Percentiles rank a stretch among this genome's conserved stretches.
These are phyloP conservation scores for Fraxinus sp. DNA, from an alignment of 305 asterid species.

Conservation along the genomic window DNA sequence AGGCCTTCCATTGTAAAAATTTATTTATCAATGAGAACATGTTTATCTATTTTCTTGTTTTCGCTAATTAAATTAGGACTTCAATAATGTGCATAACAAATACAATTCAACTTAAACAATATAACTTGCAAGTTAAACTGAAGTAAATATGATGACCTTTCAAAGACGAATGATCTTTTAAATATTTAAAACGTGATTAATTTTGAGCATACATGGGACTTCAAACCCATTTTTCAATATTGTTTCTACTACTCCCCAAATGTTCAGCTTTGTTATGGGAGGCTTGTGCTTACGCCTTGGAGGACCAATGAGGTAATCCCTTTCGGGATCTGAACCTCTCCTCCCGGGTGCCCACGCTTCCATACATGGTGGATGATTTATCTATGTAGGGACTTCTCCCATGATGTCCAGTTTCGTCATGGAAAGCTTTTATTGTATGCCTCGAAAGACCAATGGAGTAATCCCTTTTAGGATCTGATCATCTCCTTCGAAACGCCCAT, in stretches of 20 bases:
- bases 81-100: neutral
- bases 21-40: neutral
- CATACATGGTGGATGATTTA: neutral
- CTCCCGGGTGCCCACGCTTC: neutral
- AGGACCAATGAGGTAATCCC: neutral
- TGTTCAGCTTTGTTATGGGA: neutral
- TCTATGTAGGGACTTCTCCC: neutral
- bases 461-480: too few relatives aligned
- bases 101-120: neutral
- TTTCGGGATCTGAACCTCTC: neutral
- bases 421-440: neutral
- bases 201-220: neutral
- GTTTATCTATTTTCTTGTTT: neutral
- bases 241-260: too few relatives aligned
- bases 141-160: neutral
- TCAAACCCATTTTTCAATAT: too few relatives aligned
- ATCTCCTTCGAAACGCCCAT: too few relatives aligned
- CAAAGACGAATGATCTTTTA: neutral
- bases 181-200: neutral
- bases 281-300: neutral
- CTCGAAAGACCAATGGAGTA: neutral
- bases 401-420: too few relatives aligned
- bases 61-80: neutral
- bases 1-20: neutral
- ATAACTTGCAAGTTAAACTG: too few relatives aligned